Percentiles rank a stretch among this genome's conserved stretches.
phyloP scores from a whole-genome alignment of 345 rosid species.

The Cardamine chenopodiifolia region DNA sequence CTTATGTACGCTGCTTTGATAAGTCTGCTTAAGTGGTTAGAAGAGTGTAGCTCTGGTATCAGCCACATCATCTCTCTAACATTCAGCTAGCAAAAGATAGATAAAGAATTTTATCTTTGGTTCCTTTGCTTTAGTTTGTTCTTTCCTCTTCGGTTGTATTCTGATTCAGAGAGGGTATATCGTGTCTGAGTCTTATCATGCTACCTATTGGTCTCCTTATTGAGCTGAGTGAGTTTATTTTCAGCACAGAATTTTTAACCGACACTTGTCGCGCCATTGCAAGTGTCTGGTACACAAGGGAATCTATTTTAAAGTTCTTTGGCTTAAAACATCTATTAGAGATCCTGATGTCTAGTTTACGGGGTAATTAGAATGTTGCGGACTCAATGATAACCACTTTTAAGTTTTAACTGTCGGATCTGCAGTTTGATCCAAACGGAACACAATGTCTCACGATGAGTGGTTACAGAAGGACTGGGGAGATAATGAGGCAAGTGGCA shows the following conservation, averaged over 20 bases:
- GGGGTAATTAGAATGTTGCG: background rate
- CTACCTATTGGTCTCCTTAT: no score
- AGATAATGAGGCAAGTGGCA: slow-evolving; percentile 50
- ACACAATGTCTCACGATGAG: slow-evolving; percentile 85
- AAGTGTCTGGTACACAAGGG: background rate
- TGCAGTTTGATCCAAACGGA: slow-evolving; percentile 91
- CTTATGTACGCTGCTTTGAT: background rate
- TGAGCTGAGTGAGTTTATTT: background rate
- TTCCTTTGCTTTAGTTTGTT: background rate
- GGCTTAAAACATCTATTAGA: background rate
- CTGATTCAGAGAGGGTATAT: background rate
- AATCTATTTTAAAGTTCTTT: background rate
- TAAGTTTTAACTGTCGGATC: background rate
- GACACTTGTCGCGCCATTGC: background rate
- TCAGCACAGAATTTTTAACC: background rate
- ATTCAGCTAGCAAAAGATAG: background rate
- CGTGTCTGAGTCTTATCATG: background rate
- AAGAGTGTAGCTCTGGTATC: background rate
- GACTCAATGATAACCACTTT: background rate
- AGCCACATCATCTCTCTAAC: background rate
- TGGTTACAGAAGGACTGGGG: slow-evolving; percentile 74
- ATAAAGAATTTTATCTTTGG: background rate
- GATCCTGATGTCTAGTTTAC: background rate
- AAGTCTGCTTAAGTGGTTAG: background rate
- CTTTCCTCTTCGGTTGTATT: background rate